These are phyloP conservation scores for Aureobasidium musti DNA, from an alignment of 2,329 filamentous ascomycete genomes.

Conservation along the genomic window DNA sequence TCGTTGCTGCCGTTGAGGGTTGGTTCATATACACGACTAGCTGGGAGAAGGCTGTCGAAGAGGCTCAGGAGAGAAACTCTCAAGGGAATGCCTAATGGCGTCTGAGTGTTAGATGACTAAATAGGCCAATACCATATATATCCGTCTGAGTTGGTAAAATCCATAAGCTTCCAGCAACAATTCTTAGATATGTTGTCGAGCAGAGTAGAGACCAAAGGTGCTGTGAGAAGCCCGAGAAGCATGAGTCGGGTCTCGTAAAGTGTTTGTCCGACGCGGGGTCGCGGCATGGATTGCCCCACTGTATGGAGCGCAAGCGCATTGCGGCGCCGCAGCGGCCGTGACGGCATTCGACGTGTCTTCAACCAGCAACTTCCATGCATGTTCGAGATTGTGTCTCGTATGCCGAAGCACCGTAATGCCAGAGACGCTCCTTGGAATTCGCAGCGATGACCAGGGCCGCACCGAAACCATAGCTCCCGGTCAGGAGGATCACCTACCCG, in stretches of 20 bases:
- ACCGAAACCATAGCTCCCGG: conserved; percentile 46
- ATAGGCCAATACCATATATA: neutral
- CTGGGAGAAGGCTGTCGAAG: conserved; percentile 61
- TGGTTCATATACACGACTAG: conserved; percentile 56
- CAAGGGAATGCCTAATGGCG: conserved; percentile 25
- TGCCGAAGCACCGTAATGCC: conserved; percentile 42
- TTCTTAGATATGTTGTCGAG: too few species aligned
- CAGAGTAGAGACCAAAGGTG: neutral
- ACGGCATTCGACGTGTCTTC: conserved; percentile 7
- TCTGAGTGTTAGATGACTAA: neutral
- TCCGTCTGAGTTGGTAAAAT: too few species aligned
- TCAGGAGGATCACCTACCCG: conserved; percentile 50
- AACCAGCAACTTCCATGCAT: conserved; percentile 5
- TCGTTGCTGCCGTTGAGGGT: conserved; percentile 60
- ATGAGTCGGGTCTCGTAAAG: neutral
- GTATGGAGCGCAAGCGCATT: neutral
- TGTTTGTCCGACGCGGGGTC: conserved; percentile 20
- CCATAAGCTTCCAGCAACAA: too few species aligned
- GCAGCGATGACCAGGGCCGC: conserved; percentile 32
- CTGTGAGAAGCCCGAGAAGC: neutral
- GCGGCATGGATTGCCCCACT: conserved; percentile 20
- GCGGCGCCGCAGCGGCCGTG: neutral
- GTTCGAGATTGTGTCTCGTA: conserved; percentile 10
- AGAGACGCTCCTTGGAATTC: conserved; percentile 32
- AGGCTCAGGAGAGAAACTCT: conserved; percentile 60